Evolutionary conservation across 1,139 yeast genomes (phyloP).

Genomic region (Hyphopichia buzzinii): DNA sequence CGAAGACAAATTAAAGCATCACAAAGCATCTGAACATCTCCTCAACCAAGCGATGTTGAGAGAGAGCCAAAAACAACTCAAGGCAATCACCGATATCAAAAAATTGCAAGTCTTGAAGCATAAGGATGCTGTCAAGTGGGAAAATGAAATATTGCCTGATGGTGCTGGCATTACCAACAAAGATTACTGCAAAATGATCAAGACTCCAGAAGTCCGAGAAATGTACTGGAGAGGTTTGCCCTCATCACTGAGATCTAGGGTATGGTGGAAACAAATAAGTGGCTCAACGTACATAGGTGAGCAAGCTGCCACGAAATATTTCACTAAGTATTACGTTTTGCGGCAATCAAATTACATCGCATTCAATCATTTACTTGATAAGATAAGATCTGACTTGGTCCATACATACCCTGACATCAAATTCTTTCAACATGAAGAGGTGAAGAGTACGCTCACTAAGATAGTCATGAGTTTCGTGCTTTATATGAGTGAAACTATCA

Average conservation of each 20-base stretch:
- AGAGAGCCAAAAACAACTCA: conserved; percentile 35
- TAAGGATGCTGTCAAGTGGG: conserved; percentile 47
- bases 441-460: conserved; percentile 24
- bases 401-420: conserved; percentile 44
- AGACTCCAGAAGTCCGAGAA: conserved; percentile 34
- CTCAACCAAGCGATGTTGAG: conserved; percentile 45
- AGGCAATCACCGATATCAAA: conserved; percentile 25
- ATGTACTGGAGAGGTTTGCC: conserved; percentile 73
- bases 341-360: conserved; percentile 5
- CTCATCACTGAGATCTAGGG: conserved; percentile 35
- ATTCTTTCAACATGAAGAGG: conserved; percentile 34
- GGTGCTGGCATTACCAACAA: conserved; percentile 10
- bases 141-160: conserved; percentile 34
- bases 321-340: conserved; percentile 10
- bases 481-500: conserved; percentile 15
- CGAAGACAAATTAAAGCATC: conserved; percentile 54
- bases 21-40: conserved; percentile 51
- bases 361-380: conserved; percentile 9
- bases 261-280: conserved; percentile 54
- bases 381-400: conserved; percentile 21
- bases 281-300: conserved; percentile 20
- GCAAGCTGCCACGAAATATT: conserved; percentile 16
- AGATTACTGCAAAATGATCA: conserved; percentile 28
- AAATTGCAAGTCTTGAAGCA: conserved; percentile 24
- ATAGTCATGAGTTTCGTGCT: conserved; percentile 25